Evolutionary conservation across 495 filamentous ascomycete genomes (phyloP), one percentile per base, ranked within the genome.

Genomic region (Penicillium samsonianum): DNA sequence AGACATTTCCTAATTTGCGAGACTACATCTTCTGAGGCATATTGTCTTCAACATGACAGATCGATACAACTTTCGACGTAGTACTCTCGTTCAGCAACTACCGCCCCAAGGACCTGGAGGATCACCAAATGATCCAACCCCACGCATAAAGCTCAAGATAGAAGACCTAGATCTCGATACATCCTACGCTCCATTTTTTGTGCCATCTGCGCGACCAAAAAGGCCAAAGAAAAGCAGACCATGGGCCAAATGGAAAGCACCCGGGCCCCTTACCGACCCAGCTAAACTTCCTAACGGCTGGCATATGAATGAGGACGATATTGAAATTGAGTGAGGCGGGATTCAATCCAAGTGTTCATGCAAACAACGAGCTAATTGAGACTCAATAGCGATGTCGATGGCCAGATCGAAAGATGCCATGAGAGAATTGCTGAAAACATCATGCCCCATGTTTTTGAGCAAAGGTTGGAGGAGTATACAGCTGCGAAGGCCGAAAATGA

Each of bases 381-480:
- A 33, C 3, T 3, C 1, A 42, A 41, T 7, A 42, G 50, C 19
- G 50, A 42, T 30, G n/a, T 52, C 0, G 45, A 55, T 14, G 58
- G 31, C 30, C 58, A 60, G 14, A 60, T 60, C n/a, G 5, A 55
- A 30, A 49, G 58, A 43, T 60, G 58, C 20, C 45, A 46, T 28
- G 58, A 60, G 37, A 33, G 52, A 30, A 60, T 60, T 22, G 38
- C 53, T 8, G 58, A 60, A 16, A 51, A 47, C 11, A 50, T 60
- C 10, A 55, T 56, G 51, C 33, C 58, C 11, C 33, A 47, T 44
- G 35, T 56, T 4, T 60, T 60, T 19, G 2, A 31, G 12, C 53
- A 42, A 22, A 60, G 52, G 22, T 12, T 56, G 20, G 46, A 51
- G 16, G 52, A 48, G 11, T 51, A 50, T 16, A 40, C 11, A 5